A percentile compares a stretch with the other conserved stretches of the same genome.
Conservation (phyloP, 495 filamentous ascomycete genomes). For the Aspergillus conjunctus region DNA sequence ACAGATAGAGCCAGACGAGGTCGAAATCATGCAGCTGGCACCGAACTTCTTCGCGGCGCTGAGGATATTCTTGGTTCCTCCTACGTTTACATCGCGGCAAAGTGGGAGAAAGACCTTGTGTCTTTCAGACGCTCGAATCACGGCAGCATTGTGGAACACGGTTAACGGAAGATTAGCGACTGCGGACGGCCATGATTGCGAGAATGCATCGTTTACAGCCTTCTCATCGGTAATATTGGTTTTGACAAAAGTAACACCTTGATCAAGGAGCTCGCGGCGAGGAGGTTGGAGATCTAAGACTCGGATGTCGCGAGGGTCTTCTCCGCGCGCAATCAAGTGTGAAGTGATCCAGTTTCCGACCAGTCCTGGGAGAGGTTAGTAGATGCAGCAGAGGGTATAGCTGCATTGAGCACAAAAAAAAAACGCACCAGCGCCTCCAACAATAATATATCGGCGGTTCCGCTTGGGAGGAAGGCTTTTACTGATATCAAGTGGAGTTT, state of each 20-base stretch:
- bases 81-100: constrained; percentile 55
- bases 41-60: constrained; percentile 47
- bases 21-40: constrained; percentile 56
- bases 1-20: constrained; percentile 55
- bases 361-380: constrained; percentile 41
- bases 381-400: constrained; percentile 45
- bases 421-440: constrained; percentile 59
- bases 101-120: constrained; percentile 46
- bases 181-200: constrained; percentile 49
- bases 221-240: constrained; percentile 55
- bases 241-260: constrained; percentile 48
- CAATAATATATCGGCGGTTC: constrained; percentile 57
- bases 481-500: constrained; percentile 49
- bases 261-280: constrained; percentile 40
- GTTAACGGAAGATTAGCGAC: constrained; percentile 53
- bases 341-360: constrained; percentile 59
- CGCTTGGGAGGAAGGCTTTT: constrained; percentile 55
- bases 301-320: constrained; percentile 54
- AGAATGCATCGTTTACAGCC: constrained; percentile 50
- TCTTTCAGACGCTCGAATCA: constrained; percentile 54
- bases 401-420: not conserved
- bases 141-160: constrained; percentile 60
- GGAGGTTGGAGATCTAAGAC: constrained; percentile 55
- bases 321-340: constrained; percentile 56
- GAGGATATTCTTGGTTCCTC: constrained; percentile 54